Conservation (phyloP, 768 basidiomycete genomes). For the Lyophyllum semitale region DNA sequence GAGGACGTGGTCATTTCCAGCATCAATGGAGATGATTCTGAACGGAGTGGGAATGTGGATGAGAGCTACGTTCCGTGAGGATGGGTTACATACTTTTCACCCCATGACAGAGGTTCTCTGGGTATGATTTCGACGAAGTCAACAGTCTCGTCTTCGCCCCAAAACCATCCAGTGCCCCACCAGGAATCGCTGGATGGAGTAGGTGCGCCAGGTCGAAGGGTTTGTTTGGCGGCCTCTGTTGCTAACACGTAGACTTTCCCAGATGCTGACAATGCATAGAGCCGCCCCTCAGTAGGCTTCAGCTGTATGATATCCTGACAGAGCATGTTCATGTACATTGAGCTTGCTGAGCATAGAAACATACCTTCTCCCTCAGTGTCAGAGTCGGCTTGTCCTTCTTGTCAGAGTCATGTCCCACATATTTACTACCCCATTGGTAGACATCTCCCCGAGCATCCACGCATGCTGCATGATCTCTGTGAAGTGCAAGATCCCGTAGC, state of each 20-base stretch:
- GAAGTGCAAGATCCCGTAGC: conserved; percentile 71
- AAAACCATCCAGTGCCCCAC: conserved; percentile 65
- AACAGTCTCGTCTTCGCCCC: conserved; percentile 49
- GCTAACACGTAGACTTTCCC: conserved; percentile 77
- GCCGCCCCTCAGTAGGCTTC: conserved; percentile 55
- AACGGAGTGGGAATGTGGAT: background rate
- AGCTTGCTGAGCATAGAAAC: conserved; percentile 12
- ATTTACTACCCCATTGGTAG: conserved; percentile 81
- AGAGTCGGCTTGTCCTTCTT: conserved; percentile 40
- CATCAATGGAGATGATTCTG: conserved; percentile 74
- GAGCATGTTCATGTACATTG: background rate
- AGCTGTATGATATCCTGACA: conserved; percentile 68
- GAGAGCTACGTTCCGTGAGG: background rate
- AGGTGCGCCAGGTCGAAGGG: conserved; percentile 34
- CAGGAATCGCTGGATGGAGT: conserved; percentile 52
- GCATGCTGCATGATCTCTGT: conserved; percentile 69
- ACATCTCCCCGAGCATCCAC: conserved; percentile 81
- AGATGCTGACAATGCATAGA: conserved; percentile 79
- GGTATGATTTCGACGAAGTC: conserved; percentile 67
- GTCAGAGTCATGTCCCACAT: conserved; percentile 39
- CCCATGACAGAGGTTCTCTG: conserved; percentile 52
- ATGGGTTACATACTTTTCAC: conserved; percentile 59
- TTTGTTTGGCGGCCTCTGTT: conserved; percentile 50
- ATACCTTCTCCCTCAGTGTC: conserved; percentile 68
- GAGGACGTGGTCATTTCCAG: conserved; percentile 74